phyloP scores from a whole-genome alignment of 2,329 filamentous ascomycete genomes.

The Macrophomina tecta region DNA sequence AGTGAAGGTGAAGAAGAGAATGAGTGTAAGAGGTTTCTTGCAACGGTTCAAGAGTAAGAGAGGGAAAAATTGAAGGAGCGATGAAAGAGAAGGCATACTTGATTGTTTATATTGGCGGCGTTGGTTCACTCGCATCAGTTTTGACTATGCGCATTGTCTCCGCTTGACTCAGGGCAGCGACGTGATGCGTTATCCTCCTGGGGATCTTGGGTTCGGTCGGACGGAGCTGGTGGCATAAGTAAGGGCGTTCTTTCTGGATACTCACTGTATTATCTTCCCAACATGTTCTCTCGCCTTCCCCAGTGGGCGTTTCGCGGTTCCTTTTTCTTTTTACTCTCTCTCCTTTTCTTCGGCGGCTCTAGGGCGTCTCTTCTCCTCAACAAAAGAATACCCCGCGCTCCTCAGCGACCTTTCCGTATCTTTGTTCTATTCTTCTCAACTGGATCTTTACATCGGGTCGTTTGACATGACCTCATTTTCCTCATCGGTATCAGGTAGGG shows the following conservation, averaged over 20 bases:
- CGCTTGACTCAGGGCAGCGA: not conserved
- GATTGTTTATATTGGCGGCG: not conserved
- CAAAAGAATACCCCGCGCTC: conserved; percentile 11
- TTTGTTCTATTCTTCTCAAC: not conserved
- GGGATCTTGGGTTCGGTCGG: not conserved
- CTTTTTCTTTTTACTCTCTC: not conserved
- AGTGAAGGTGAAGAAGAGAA: conserved; percentile 20
- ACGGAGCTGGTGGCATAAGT: not conserved
- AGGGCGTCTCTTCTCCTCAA: conserved; percentile 12
- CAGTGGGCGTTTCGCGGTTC: not conserved
- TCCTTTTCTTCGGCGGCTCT: not conserved
- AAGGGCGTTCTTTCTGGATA: not conserved
- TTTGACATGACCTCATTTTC: not conserved
- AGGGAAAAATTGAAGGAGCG: not conserved
- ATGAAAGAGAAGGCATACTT: not conserved
- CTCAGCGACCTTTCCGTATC: not conserved
- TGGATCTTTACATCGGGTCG: not conserved
- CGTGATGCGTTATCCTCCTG: not conserved
- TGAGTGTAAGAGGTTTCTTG: conserved; percentile 25
- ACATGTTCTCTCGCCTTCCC: not conserved
- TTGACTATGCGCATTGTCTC: not conserved
- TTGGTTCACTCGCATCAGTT: not conserved
- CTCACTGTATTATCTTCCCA: conserved; percentile 9
- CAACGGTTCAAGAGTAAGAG: conserved; percentile 21
- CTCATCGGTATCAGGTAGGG: not conserved